These are phyloP conservation scores for Aechmea fasciata DNA, from an alignment of 176 grass and related monocot genomes.

Conservation along the genomic window DNA sequence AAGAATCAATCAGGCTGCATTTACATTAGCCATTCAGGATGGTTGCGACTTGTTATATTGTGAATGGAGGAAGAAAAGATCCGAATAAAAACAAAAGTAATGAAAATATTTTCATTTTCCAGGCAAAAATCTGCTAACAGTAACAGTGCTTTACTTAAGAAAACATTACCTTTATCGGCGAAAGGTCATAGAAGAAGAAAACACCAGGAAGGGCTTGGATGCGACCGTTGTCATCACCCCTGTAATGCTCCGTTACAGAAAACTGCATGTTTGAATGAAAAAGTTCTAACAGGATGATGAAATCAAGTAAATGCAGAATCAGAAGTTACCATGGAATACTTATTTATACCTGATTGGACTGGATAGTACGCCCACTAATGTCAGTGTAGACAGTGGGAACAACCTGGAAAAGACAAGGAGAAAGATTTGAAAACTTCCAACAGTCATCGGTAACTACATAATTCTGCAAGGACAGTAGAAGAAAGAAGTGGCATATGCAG, in stretches of 20 bases:
- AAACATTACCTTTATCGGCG: slow-evolving; percentile 75
- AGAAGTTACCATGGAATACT: not conserved
- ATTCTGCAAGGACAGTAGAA: not conserved
- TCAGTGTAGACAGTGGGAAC: slow-evolving; percentile 79
- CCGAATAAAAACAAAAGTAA: no score
- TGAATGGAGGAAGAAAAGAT: no score
- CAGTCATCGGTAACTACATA: not conserved
- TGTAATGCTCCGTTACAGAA: slow-evolving; percentile 95
- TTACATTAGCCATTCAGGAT: no score
- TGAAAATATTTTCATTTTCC: no score
- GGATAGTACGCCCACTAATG: slow-evolving; percentile 79
- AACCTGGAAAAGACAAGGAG: slow-evolving; percentile 43
- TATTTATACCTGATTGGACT: slow-evolving; percentile 73
- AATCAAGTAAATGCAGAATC: slow-evolving; percentile 14
- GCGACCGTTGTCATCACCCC: slow-evolving; percentile 58
- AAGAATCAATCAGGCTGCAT: no score
- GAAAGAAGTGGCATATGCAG: not conserved
- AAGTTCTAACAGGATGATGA: slow-evolving; percentile 10
- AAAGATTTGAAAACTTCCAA: slow-evolving; percentile 7
- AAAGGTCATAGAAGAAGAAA: slow-evolving; percentile 98
- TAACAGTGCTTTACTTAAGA: slow-evolving; percentile 4
- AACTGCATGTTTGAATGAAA: slow-evolving; percentile 42
- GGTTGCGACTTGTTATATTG: no score
- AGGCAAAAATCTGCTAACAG: not conserved
- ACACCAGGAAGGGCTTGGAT: slow-evolving; percentile 82